These are phyloP conservation scores for Coemansia sp. DNA, from an alignment of 192 early-diverging fungal genomes.

Conservation along the genomic window DNA sequence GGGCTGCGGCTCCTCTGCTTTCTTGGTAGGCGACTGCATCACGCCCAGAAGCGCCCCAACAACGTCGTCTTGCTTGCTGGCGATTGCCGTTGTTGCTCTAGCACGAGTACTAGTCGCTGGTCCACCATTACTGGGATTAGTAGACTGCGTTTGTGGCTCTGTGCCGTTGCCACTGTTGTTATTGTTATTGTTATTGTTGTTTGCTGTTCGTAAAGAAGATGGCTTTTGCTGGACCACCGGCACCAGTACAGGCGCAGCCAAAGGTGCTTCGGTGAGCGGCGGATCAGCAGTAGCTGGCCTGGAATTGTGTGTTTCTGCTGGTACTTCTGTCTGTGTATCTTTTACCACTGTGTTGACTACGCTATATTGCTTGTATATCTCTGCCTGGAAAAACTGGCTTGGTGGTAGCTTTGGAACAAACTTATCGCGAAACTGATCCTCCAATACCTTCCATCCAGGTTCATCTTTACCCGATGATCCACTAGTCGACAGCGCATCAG, in stretches of 20 bases:
- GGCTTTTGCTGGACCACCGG: slow-evolving; percentile 29
- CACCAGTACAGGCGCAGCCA: background rate
- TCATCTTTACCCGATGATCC: background rate
- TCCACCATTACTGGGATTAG: background rate
- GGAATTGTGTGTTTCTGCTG: background rate
- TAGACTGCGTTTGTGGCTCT: background rate
- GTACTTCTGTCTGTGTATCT: background rate
- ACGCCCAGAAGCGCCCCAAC: slow-evolving; percentile 42
- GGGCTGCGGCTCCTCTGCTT: background rate
- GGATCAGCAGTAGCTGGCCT: background rate
- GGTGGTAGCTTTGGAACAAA: slow-evolving; percentile 15
- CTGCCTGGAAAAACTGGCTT: slow-evolving; percentile 27
- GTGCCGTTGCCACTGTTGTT: background rate
- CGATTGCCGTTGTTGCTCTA: background rate
- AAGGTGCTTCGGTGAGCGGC: background rate
- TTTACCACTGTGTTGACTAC: background rate
- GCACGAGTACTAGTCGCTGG: background rate
- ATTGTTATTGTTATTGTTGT: background rate
- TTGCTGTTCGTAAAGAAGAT: slow-evolving; percentile 27
- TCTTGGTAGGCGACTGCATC: slow-evolving; percentile 33
- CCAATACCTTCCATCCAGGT: slow-evolving; percentile 8
- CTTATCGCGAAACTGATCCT: slow-evolving; percentile 23
- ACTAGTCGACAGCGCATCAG: background rate
- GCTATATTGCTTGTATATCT: slow-evolving; percentile 36
- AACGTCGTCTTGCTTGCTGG: slow-evolving; percentile 22